Conservation (phyloP, 371 early-diverging fungal species). For the Ecytonucleospora hepatopenaei region DNA sequence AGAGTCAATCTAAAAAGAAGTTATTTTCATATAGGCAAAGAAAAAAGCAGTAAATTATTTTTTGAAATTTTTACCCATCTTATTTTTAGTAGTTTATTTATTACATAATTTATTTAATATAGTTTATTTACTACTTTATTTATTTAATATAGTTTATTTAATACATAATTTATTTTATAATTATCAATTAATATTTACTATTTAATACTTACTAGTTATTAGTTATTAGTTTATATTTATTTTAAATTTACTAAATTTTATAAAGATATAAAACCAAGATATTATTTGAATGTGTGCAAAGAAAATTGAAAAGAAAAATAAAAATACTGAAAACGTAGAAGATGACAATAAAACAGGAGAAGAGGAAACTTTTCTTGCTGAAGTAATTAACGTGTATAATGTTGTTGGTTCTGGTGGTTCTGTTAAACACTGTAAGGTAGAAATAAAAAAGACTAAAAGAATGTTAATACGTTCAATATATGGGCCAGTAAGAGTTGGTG, state of each 20-base stretch:
- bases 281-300: not conserved
- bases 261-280: not conserved
- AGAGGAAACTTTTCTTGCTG: conserved; percentile 33
- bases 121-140: no score
- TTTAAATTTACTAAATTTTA: not conserved
- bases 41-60: conserved; percentile 2
- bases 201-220: no score
- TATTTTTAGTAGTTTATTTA: no score
- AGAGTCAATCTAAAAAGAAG: not conserved
- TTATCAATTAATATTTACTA: no score
- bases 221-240: no score
- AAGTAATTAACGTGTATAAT: conserved; percentile 40
- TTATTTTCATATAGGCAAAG: not conserved
- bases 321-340: not conserved
- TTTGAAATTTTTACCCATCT: no score
- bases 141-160: no score
- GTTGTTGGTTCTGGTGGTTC: conserved; percentile 54
- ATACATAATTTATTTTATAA: no score
- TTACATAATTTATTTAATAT: no score
- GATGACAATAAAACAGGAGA: not conserved
- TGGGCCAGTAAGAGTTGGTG: conserved; percentile 53
- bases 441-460: conserved; percentile 35
- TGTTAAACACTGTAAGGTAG: conserved; percentile 37
- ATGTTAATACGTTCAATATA: conserved; percentile 46
- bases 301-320: conserved; percentile 4